Conservation (phyloP, 2,329 filamentous ascomycete species). For the Xylariaceae sp. region DNA sequence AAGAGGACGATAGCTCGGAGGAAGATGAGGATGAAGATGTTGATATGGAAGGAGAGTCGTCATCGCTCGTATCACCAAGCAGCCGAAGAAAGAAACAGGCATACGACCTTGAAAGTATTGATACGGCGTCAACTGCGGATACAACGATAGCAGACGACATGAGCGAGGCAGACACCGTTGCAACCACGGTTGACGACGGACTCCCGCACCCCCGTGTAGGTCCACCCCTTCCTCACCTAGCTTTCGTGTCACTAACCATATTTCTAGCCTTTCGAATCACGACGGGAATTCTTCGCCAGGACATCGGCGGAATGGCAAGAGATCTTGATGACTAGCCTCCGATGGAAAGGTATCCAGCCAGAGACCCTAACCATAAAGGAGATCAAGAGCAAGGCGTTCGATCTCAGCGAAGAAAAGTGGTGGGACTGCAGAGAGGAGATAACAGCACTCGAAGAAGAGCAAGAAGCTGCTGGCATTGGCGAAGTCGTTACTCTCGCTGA, state of each 20-base stretch:
- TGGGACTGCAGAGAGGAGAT: conserved; percentile 98
- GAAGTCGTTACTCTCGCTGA: conserved; percentile 88
- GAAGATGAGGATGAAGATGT: conserved; percentile 58
- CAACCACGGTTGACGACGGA: conserved; percentile 61
- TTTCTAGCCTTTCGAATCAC: conserved; percentile 74
- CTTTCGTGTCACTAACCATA: conserved; percentile 6
- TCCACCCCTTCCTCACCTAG: background rate
- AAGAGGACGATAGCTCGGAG: conserved; percentile 48
- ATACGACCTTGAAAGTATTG: conserved; percentile 38
- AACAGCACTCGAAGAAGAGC: conserved; percentile 84
- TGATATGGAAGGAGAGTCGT: conserved; percentile 43
- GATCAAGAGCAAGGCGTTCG: conserved; percentile 84
- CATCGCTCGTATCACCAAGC: conserved; percentile 46
- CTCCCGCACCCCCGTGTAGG: conserved; percentile 63
- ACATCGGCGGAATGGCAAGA: conserved; percentile 90
- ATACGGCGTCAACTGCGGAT: conserved; percentile 34
- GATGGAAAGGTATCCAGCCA: conserved; percentile 59
- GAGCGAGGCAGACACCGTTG: conserved; percentile 39
- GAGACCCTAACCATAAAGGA: conserved; percentile 78
- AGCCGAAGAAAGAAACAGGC: conserved; percentile 51
- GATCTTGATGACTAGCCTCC: conserved; percentile 68
- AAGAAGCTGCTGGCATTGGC: conserved; percentile 89
- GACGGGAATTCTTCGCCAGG: conserved; percentile 86
- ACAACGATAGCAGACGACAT: conserved; percentile 38
- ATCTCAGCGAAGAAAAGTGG: conserved; percentile 92